These are phyloP conservation scores for Harringtonia lauricola DNA, from an alignment of 2,329 filamentous ascomycete genomes.

Conservation along the genomic window DNA sequence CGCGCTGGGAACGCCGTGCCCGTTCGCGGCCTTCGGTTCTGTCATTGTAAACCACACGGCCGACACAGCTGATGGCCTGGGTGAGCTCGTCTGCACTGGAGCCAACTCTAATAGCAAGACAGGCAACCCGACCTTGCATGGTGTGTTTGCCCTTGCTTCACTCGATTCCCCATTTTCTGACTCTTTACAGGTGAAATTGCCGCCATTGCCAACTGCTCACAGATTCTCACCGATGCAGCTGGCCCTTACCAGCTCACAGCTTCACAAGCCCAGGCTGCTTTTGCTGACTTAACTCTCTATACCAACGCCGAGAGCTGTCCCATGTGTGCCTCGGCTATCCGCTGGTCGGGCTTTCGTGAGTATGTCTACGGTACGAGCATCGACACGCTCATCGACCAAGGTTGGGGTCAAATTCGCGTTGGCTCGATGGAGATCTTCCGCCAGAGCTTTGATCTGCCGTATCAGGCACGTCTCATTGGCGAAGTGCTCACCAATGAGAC, in stretches of 20 bases:
- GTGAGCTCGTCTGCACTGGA: slow-evolving; percentile 37
- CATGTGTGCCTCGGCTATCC: slow-evolving; percentile 46
- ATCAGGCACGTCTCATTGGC: slow-evolving; percentile 27
- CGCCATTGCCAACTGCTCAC: slow-evolving; percentile 41
- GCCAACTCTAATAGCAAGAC: slow-evolving; percentile 30
- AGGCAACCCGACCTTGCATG: slow-evolving; percentile 43
- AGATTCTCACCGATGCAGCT: slow-evolving; percentile 31
- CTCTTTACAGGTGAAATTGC: slow-evolving; percentile 32
- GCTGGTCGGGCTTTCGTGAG: slow-evolving; percentile 43
- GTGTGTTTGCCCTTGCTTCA: neutral
- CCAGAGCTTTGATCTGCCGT: slow-evolving; percentile 25
- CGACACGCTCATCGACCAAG: slow-evolving; percentile 29
- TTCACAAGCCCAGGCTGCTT: slow-evolving; percentile 30
- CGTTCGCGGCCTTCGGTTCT: slow-evolving; percentile 40
- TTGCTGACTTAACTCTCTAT: slow-evolving; percentile 36
- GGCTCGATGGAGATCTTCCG: slow-evolving; percentile 33
- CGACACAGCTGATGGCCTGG: slow-evolving; percentile 18
- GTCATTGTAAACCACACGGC: slow-evolving; percentile 45
- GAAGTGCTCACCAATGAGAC: slow-evolving; percentile 40
- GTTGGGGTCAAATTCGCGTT: slow-evolving; percentile 41
- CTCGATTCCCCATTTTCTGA: neutral
- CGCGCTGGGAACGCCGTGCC: slow-evolving; percentile 36
- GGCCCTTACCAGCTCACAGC: slow-evolving; percentile 32
- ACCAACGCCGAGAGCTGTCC: slow-evolving; percentile 47
- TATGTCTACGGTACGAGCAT: slow-evolving; percentile 43